Conservation (phyloP, 768 basidiomycete genomes). For the Lentinula boryana region DNA sequence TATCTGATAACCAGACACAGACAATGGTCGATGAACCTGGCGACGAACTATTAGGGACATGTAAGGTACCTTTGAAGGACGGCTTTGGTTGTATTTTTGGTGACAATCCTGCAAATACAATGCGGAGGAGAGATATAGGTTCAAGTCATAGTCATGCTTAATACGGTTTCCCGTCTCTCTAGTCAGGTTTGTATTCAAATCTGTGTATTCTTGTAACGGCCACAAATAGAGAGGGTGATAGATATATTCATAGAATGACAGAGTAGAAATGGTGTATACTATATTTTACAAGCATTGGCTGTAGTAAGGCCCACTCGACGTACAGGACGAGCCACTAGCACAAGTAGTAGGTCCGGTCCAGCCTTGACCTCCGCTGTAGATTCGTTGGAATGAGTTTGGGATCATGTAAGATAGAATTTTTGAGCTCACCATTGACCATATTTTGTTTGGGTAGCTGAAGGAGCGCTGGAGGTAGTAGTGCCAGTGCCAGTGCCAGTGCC, state of each 20-base stretch:
- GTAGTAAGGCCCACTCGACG: conserved; percentile 7
- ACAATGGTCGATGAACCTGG: not conserved
- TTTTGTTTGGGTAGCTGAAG: conserved; percentile 5
- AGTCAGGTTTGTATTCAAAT: no score
- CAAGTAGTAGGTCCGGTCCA: conserved; percentile 14
- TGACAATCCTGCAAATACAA: not conserved
- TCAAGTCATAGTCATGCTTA: not conserved
- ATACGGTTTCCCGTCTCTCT: not conserved
- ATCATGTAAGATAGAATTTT: not conserved
- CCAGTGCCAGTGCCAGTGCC: not conserved
- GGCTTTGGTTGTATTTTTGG: conserved; percentile 2
- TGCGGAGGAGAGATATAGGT: not conserved
- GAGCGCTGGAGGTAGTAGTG: not conserved
- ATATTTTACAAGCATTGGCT: conserved; percentile 6
- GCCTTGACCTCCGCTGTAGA: conserved; percentile 9
- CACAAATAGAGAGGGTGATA: no score
- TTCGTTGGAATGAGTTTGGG: not conserved
- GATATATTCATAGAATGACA: no score
- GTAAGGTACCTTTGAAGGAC: conserved; percentile 1
- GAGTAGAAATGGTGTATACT: not conserved
- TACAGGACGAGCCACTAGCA: conserved; percentile 11
- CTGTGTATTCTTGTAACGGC: no score
- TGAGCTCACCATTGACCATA: conserved; percentile 8
- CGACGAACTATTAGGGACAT: conserved; percentile 1
- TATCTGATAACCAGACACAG: not conserved